phyloP scores from a whole-genome alignment of 345 rosid species.

The Balakata baccata region DNA sequence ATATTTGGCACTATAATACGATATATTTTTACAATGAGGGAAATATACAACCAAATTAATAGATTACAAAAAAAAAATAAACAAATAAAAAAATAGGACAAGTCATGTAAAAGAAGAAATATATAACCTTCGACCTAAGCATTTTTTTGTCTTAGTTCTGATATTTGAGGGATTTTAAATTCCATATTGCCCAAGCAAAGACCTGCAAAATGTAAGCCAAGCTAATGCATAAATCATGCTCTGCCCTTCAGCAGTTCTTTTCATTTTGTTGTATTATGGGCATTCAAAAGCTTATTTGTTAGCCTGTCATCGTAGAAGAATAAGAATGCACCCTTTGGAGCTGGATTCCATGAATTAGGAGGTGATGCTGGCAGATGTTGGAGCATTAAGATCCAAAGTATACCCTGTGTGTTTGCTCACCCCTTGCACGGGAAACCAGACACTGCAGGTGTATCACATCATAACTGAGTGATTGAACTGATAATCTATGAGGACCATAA shows the following conservation, averaged over 20 bases:
- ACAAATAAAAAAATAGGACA: not conserved
- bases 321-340: slow-evolving; percentile 31
- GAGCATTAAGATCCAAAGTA: slow-evolving; percentile 31
- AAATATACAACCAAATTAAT: not conserved
- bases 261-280: not conserved
- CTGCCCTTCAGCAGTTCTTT: not conserved
- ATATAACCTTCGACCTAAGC: slow-evolving; percentile 40
- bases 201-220: slow-evolving; percentile 29
- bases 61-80: slow-evolving; percentile 7
- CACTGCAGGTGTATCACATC: slow-evolving; percentile 10
- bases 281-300: not conserved
- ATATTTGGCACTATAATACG: not conserved
- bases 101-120: slow-evolving; percentile 4
- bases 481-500: not conserved
- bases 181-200: slow-evolving; percentile 27
- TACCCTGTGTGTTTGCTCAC: not conserved
- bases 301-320: not conserved
- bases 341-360: slow-evolving; percentile 34
- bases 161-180: slow-evolving; percentile 24
- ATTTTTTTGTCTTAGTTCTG: slow-evolving; percentile 21
- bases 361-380: slow-evolving; percentile 23
- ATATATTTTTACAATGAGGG: not conserved
- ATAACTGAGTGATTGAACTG: not conserved
- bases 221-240: not conserved
- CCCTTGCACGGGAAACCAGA: not conserved